Evolutionary conservation across 2,329 filamentous ascomycete genomes (phyloP).

Genomic region (Polytolypa hystricis): DNA sequence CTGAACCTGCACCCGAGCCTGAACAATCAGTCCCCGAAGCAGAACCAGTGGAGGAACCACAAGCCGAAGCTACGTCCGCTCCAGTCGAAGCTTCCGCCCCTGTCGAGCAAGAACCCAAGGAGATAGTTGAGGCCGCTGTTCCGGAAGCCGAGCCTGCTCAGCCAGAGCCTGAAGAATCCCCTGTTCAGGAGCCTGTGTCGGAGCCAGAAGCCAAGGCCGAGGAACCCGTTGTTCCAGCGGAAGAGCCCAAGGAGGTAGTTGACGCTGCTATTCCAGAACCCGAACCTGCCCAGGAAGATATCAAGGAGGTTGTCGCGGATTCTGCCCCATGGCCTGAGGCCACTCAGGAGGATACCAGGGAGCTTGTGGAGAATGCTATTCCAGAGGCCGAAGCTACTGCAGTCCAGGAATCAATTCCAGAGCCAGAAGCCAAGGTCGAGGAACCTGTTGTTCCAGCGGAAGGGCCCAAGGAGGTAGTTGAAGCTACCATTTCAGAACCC

Average conservation of each 20-base stretch:
- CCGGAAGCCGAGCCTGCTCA: conserved; percentile 2
- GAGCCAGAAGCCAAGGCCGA: neutral
- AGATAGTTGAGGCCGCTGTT: neutral
- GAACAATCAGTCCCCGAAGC: neutral
- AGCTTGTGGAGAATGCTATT: neutral
- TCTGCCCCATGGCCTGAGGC: neutral
- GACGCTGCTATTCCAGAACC: neutral
- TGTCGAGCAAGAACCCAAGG: neutral
- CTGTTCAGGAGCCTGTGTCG: neutral
- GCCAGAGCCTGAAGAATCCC: neutral
- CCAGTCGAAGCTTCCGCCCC: neutral
- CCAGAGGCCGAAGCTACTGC: neutral
- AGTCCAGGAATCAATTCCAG: neutral
- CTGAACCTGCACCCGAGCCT: neutral
- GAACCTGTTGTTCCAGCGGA: neutral
- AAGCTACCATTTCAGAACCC: neutral
- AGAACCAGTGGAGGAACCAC: neutral
- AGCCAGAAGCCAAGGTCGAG: conserved; percentile 1
- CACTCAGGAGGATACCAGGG: neutral
- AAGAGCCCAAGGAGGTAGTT: neutral
- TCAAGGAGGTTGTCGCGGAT: neutral
- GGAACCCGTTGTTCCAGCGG: neutral
- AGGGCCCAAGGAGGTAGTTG: neutral
- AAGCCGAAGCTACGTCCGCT: neutral
- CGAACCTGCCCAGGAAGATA: neutral